phyloP scores from a whole-genome alignment of 2,329 filamentous ascomycete species.

The Xylariales sp. region DNA sequence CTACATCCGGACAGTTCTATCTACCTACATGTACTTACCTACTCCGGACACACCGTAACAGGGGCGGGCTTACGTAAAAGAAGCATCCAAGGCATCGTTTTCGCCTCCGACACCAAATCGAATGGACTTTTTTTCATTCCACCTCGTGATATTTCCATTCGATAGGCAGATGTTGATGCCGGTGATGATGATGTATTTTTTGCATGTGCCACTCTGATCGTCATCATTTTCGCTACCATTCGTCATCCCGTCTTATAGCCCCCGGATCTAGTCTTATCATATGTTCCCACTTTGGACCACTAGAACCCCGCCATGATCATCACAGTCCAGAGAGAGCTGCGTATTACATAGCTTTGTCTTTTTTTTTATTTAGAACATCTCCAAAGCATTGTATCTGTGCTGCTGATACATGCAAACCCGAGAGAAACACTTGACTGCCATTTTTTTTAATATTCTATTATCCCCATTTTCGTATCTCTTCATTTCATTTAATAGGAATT shows the following conservation, averaged over 20 bases:
- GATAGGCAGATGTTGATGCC: neutral
- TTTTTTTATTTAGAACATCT: too few species aligned
- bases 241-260: slow-evolving; percentile 28
- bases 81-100: too few species aligned
- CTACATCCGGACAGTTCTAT: too few species aligned
- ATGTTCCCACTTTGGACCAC: slow-evolving; percentile 6
- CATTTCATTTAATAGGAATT: too few species aligned
- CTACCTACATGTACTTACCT: too few species aligned
- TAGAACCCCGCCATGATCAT: slow-evolving; percentile 28
- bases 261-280: slow-evolving; percentile 16
- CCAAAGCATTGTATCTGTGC: too few species aligned
- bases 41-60: too few species aligned
- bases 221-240: slow-evolving; percentile 14
- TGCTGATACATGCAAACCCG: neutral
- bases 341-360: too few species aligned
- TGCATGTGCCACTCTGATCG: slow-evolving; percentile 14
- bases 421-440: neutral
- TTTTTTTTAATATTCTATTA: neutral
- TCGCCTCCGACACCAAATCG: too few species aligned
- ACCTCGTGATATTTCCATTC: neutral
- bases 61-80: too few species aligned
- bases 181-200: neutral
- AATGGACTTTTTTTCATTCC: neutral
- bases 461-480: neutral
- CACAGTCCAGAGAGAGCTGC: neutral